Evolutionary conservation across 106 monocot genomes (phyloP).

Genomic region (Hemerocallis citrina): DNA sequence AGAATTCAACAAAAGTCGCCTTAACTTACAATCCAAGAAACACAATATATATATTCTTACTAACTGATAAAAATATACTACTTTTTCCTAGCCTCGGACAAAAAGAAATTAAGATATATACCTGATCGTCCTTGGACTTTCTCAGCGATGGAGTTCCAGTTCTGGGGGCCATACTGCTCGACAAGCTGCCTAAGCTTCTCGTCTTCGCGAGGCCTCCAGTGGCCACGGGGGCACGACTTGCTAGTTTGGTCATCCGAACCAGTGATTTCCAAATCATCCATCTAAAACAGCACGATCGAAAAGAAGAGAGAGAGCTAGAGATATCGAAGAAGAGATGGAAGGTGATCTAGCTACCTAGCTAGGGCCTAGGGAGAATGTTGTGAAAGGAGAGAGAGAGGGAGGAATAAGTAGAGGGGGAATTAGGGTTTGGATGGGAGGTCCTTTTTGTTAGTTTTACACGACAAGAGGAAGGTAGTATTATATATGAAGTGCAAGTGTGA

Average conservation of each 20-base stretch:
- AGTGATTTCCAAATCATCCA: conserved; percentile 15
- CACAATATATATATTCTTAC: conserved; percentile 2
- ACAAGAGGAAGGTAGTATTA: conserved; percentile 1
- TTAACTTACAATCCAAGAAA: conserved; percentile 5
- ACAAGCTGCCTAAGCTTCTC: conserved; percentile 68
- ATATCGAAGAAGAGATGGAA: not conserved
- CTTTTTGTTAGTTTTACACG: conserved; percentile 51
- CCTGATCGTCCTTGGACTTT: conserved; percentile 87
- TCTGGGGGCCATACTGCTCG: conserved; percentile 73
- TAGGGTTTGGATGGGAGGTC: conserved; percentile 62
- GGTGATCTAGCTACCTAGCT: too few relatives aligned
- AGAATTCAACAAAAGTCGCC: not conserved
- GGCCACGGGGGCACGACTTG: conserved; percentile 45
- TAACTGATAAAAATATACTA: not conserved
- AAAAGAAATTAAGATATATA: too few relatives aligned
- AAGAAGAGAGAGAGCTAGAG: not conserved
- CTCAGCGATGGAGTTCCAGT: conserved; percentile 85
- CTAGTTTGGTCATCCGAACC: conserved; percentile 9
- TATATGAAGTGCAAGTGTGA: not conserved
- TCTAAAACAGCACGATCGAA: not conserved
- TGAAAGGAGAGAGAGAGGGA: not conserved
- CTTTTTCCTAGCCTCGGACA: too few relatives aligned
- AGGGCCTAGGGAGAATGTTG: not conserved
- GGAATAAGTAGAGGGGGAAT: not conserved
- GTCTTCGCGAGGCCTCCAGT: conserved; percentile 88